These are phyloP conservation scores for Salix udensis DNA, from an alignment of 345 rosid species.

Conservation along the genomic window DNA sequence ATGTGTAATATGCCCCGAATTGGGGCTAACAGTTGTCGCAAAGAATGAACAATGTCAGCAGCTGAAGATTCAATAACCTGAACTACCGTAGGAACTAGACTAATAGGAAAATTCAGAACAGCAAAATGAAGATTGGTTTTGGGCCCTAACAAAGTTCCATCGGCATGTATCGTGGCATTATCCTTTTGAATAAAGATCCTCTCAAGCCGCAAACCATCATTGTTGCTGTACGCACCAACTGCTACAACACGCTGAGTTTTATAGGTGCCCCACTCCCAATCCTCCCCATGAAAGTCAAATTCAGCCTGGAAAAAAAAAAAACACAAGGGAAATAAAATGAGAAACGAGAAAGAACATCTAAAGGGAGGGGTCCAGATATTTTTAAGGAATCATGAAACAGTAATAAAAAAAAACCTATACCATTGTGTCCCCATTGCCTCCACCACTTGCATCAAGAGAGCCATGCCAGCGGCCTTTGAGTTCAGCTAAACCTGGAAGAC, in stretches of 20 bases:
- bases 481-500: conserved; percentile 93
- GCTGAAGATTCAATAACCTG: conserved; percentile 92
- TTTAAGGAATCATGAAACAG: conserved; percentile 1
- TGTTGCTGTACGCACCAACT: conserved; percentile 86
- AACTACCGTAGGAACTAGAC: conserved; percentile 86
- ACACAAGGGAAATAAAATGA: neutral
- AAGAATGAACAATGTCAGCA: conserved; percentile 70
- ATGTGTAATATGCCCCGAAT: conserved; percentile 88
- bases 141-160: conserved; percentile 86
- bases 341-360: neutral
- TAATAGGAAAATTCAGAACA: conserved; percentile 91
- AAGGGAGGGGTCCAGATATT: neutral
- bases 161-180: conserved; percentile 95
- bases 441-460: conserved; percentile 96
- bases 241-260: conserved; percentile 86
- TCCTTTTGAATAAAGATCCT: conserved; percentile 89
- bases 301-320: conserved; percentile 61
- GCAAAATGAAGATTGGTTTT: conserved; percentile 96
- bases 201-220: conserved; percentile 90
- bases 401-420: conserved; percentile 38
- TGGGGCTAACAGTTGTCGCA: conserved; percentile 78
- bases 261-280: conserved; percentile 99
- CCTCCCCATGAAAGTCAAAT: conserved; percentile 95
- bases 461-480: conserved; percentile 92
- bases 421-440: conserved; percentile 99